Percentiles rank a stretch among this genome's conserved stretches.
These are phyloP conservation scores for Cladosporium oxysporum DNA, from an alignment of 2,329 filamentous ascomycete species.

Conservation along the genomic window DNA sequence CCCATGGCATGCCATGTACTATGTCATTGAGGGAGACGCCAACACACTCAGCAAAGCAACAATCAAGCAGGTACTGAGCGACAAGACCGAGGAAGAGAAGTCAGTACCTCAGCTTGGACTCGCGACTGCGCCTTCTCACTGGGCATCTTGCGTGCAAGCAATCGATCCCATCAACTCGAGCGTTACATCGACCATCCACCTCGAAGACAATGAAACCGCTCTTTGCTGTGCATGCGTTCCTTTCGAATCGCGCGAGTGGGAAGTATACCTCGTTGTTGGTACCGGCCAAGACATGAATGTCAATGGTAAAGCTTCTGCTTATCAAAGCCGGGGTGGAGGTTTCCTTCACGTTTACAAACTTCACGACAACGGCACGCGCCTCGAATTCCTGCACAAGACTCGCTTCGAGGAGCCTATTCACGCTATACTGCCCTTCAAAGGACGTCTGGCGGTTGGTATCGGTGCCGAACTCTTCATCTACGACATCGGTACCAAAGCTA, in stretches of 20 bases:
- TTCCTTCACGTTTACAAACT: slow-evolving; percentile 94
- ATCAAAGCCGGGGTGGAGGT: slow-evolving; percentile 48
- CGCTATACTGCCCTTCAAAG: slow-evolving; percentile 91
- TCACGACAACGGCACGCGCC: slow-evolving; percentile 77
- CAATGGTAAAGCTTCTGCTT: slow-evolving; percentile 22
- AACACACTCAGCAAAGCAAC: slow-evolving; percentile 84
- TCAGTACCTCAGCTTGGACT: slow-evolving; percentile 64
- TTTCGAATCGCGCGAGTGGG: slow-evolving; percentile 85
- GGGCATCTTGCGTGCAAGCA: slow-evolving; percentile 94
- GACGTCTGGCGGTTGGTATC: slow-evolving; percentile 81
- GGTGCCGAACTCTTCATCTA: slow-evolving; percentile 83
- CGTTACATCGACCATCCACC: slow-evolving; percentile 70
- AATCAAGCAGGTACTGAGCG: slow-evolving; percentile 39
- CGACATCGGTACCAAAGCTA: slow-evolving; percentile 87
- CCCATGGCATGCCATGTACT: slow-evolving; percentile 85
- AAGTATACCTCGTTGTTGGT: slow-evolving; percentile 89
- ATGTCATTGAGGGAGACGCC: slow-evolving; percentile 91
- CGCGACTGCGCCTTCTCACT: slow-evolving; percentile 77
- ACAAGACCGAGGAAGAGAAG: slow-evolving; percentile 10
- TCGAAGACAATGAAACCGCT: slow-evolving; percentile 88
- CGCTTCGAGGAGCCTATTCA: slow-evolving; percentile 85
- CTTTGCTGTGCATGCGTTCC: slow-evolving; percentile 81
- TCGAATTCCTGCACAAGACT: slow-evolving; percentile 97
- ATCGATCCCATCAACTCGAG: slow-evolving; percentile 68
- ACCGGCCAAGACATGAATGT: slow-evolving; percentile 79